A percentile compares a stretch with the other conserved stretches of the same genome.
phyloP scores from a whole-genome alignment of 257 asterid species.

The Solanum paucissectum region DNA sequence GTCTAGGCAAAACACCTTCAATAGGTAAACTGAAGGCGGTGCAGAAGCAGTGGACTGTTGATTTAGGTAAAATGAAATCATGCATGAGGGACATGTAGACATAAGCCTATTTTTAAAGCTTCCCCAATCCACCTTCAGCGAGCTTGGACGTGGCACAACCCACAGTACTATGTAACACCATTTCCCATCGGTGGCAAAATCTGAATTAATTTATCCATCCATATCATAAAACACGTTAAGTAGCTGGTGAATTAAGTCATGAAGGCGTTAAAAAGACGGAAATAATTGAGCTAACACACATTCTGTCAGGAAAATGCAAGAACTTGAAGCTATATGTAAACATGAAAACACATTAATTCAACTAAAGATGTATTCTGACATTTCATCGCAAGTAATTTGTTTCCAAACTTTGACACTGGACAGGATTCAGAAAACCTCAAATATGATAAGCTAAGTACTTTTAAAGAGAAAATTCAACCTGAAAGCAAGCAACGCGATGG shows the following conservation, averaged over 20 bases:
- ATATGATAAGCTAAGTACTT: not conserved
- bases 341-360: not conserved
- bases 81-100: conserved; percentile 32
- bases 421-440: not conserved
- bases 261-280: not conserved
- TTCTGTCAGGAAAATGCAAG: not conserved
- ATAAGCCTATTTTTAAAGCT: conserved; percentile 35
- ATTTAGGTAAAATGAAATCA: conserved; percentile 18
- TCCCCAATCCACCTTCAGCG: conserved; percentile 30
- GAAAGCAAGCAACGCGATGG: not conserved
- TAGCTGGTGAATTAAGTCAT: not conserved
- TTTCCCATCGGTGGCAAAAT: conserved; percentile 47
- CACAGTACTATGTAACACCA: conserved; percentile 49
- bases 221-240: not conserved
- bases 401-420: not conserved
- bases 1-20: conserved; percentile 32
- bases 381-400: not conserved
- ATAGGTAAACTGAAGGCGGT: conserved; percentile 24
- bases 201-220: conserved; percentile 13
- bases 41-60: conserved; percentile 19
- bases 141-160: conserved; percentile 36
- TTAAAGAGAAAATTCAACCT: not conserved
- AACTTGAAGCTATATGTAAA: not conserved
- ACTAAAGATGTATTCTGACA: not conserved
- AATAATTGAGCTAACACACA: not conserved